Evolutionary conservation across 371 early-diverging fungal genomes (phyloP).

Genomic region (Batkoa obscura): DNA sequence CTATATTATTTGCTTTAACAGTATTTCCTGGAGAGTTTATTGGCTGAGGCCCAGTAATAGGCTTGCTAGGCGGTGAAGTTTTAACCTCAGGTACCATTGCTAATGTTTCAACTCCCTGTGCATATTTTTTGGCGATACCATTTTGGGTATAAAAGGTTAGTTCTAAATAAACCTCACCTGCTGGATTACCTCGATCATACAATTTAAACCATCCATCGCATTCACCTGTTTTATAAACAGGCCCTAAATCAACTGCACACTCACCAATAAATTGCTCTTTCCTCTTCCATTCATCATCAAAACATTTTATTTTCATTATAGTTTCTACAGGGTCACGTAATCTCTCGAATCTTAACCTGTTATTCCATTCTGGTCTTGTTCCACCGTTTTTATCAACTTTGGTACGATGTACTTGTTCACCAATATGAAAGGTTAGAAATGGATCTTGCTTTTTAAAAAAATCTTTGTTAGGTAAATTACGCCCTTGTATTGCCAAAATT

Average conservation of each 20-base stretch:
- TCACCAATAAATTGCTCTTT: slow-evolving; percentile 4
- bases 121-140: slow-evolving; percentile 4
- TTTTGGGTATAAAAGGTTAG: slow-evolving; percentile 11
- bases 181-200: neutral
- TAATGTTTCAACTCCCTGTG: neutral
- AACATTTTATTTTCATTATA: neutral
- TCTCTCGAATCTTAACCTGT: slow-evolving; percentile 2
- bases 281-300: slow-evolving; percentile 3
- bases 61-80: neutral
- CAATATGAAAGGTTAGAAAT: slow-evolving; percentile 1
- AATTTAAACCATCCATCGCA: slow-evolving; percentile 7
- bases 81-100: neutral
- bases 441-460: slow-evolving; percentile 8
- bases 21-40: neutral
- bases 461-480: slow-evolving; percentile 4
- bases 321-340: neutral
- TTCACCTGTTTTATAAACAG: slow-evolving; percentile 4
- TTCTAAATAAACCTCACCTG: slow-evolving; percentile 5
- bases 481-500: slow-evolving; percentile 3
- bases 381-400: slow-evolving; percentile 6
- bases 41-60: neutral
- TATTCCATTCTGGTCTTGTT: slow-evolving; percentile 5
- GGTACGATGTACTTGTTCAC: neutral
- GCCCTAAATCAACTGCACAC: neutral
- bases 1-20: neutral